Evolutionary conservation across 116 monocot species (phyloP), one percentile per base, ranked within the genome.

Genomic region (Cymodocea nodosa): DNA sequence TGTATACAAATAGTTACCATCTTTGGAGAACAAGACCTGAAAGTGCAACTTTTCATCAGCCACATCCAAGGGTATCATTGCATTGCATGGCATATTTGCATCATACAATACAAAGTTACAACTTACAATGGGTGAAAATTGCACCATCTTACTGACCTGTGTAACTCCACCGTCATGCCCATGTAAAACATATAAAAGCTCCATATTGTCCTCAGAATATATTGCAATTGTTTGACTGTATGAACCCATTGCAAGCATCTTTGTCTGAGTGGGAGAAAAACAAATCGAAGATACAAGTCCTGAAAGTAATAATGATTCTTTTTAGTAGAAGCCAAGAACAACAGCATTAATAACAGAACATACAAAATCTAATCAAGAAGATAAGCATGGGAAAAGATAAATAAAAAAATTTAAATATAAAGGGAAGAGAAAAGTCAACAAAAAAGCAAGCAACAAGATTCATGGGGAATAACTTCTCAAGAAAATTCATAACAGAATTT

Each of bases 161-260:
- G 95, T 97, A 62, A 97, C 91, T 39, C 97, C 97, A 63, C 97
- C 97, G 74, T 56, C 50, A 78, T 97, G 97, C 37, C 97, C 97
- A 80, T 97, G 91, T 62, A 97, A 79, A 70, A 97, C 76, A 82
- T 87, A 97, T 66, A 97, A 77, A 72, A 83, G 82, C 71, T 97
- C 97, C 97, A 90, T 97, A 63, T 81, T 85, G 55, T 63, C 76
- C 71, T 97, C 97, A 15, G 68, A 75, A 83, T 83, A 97, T 48
- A 97, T 62, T 69, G 85, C 83, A 74, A 83, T 97, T 36, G 73
- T 85, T 69, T 90, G 83, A 78, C 73, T 85, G 61, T 87, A 97
- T 51, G 97, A 90, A 55, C 97, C 91, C 69, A 88, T 40, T 52
- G 97, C 97, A 53, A 97, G 68, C 83, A 97, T 74, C 22, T 85